A percentile compares a stretch with the other conserved stretches of the same genome.
phyloP scores from a whole-genome alignment of 2,329 filamentous ascomycete species.

The Bisporella sp. region DNA sequence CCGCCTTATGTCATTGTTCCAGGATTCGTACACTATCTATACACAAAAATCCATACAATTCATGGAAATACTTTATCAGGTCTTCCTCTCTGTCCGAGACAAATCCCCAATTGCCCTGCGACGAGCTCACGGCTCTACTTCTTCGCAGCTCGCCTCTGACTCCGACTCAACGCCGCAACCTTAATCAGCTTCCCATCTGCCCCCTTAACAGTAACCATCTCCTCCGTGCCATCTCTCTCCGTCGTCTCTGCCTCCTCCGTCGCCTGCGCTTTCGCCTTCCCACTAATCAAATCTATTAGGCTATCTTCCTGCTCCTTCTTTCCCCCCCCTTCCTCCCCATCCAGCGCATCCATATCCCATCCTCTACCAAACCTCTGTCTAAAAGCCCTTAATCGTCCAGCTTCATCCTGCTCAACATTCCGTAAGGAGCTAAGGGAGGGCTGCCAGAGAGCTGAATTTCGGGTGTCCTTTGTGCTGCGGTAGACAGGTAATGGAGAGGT shows the following conservation, averaged over 20 bases:
- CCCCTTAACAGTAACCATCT: constrained; percentile 8
- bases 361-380: constrained; percentile 74
- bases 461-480: constrained; percentile 67
- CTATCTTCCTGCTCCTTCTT: constrained; percentile 38
- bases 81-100: too few species aligned
- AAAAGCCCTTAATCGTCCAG: constrained; percentile 81
- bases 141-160: too few species aligned
- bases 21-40: too few species aligned
- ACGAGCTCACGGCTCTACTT: too few species aligned
- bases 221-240: constrained; percentile 3
- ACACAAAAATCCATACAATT: too few species aligned
- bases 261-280: constrained; percentile 16
- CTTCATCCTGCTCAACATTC: constrained; percentile 93
- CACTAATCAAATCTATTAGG: constrained; percentile 50
- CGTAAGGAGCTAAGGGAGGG: constrained; percentile 71
- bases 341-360: constrained; percentile 58
- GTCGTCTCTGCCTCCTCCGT: constrained; percentile 1
- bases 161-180: neutral
- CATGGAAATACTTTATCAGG: too few species aligned
- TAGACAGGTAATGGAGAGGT: constrained; percentile 61
- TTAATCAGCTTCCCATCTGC: constrained; percentile 5
- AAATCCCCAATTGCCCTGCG: too few species aligned
- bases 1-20: too few species aligned
- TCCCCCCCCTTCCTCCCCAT: constrained; percentile 24
- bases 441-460: constrained; percentile 89